phyloP scores from a whole-genome alignment of 371 early-diverging fungal species.

The Paraphysoderma sedebokerense region DNA sequence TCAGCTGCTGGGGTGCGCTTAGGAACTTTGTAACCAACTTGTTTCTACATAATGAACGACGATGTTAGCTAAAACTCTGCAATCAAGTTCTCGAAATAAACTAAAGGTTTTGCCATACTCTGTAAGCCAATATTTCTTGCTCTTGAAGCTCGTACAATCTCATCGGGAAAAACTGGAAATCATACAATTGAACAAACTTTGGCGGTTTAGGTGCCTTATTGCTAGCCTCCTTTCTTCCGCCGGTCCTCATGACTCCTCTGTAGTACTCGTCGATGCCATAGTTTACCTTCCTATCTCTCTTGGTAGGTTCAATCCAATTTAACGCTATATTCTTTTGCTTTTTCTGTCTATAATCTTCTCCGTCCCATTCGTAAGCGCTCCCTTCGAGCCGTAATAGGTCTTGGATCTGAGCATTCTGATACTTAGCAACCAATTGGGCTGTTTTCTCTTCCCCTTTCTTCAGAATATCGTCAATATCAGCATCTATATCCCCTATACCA shows the following conservation, averaged over 20 bases:
- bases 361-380: slow-evolving; percentile 86
- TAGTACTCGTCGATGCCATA: slow-evolving; percentile 80
- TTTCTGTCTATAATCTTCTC: slow-evolving; percentile 68
- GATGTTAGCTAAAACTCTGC: not conserved
- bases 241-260: not conserved
- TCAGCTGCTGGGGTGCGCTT: slow-evolving; percentile 12
- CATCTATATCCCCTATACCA: slow-evolving; percentile 27
- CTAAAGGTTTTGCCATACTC: not conserved
- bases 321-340: slow-evolving; percentile 10
- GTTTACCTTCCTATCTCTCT: slow-evolving; percentile 71
- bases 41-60: slow-evolving; percentile 17
- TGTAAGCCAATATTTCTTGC: slow-evolving; percentile 41
- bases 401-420: slow-evolving; percentile 69
- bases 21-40: slow-evolving; percentile 39
- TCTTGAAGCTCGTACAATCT: slow-evolving; percentile 61
- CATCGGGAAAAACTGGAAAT: slow-evolving; percentile 87
- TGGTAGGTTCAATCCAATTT: slow-evolving; percentile 72
- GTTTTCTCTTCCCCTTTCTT: slow-evolving; percentile 82
- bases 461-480: slow-evolving; percentile 80
- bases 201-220: slow-evolving; percentile 9
- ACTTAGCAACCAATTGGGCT: slow-evolving; percentile 65
- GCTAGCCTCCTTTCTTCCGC: not conserved
- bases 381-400: slow-evolving; percentile 72
- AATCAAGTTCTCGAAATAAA: not conserved
- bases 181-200: too few relatives aligned